Base-by-base conservation (phyloP, 208 protist genomes). In the Sergeia podlipaevii region DNA sequence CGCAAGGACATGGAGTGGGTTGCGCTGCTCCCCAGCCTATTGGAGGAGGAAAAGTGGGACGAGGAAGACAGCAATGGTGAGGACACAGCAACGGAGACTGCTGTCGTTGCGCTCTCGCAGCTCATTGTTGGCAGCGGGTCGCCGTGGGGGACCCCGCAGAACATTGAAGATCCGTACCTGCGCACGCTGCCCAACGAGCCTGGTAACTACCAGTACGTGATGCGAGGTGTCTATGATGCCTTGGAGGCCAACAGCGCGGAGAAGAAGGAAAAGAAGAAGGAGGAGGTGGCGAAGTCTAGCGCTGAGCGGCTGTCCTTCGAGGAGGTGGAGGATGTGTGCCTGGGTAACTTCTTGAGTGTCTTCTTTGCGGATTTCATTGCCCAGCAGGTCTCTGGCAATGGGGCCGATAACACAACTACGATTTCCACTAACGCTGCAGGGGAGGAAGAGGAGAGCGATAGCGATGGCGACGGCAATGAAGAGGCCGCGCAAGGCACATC, bases 141-240 rank as follows among this genome's bases (percentile, higher is more conserved):
- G 34, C 87, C 87, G 13, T 91, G 74, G 73, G 48, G 65, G 32
- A 91, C 83, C 2, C 83, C 87, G 32, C 82, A 89, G 52, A 87
- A 77, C 57, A 65, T 94, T 21, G 69, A 70, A 7, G 87, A 94
- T 53, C 47, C 43, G 30, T 64, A 89, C 56, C 48, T 91, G 23
- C 47, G 83, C 60, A 68, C 63, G 11, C 55, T 86, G 55, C 77
- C 76, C 2, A 94, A 94, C 48, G 87, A 94, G 49, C 87, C 87
- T 0, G 70, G 67, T 6, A 90, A 94, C 73, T 85, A 77, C 51
- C 41, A 21, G 2, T 77, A 80, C 59, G 80, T 88, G 8, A 65
- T 70, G 24, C 13, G 60, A 46, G 79, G 74, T 7, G 26, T 92
- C 24, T 41, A 61, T 39, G 61, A 74, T 6, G 67, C 66, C 21